Percentiles rank a stretch among this genome's conserved stretches.
phyloP scores from a whole-genome alignment of 1,284 basidiomycete species.

The Leccinum subatratum region DNA sequence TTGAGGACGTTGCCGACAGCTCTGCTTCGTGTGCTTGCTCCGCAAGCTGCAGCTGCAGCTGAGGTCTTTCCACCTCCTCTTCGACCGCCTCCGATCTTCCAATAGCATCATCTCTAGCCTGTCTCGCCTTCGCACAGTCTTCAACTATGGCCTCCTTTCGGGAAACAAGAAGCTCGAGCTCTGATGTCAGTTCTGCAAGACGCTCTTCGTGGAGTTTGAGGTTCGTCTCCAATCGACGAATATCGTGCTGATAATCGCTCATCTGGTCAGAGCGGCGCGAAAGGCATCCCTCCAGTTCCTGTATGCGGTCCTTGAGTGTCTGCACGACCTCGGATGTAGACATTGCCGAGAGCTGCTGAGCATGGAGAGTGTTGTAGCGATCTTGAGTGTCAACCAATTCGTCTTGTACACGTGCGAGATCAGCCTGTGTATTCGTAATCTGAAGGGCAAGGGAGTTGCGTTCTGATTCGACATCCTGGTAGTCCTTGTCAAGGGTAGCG shows the following conservation, averaged over 20 bases:
- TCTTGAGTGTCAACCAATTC: constrained; percentile 53
- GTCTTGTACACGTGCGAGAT: constrained; percentile 47
- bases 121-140: constrained; percentile 69
- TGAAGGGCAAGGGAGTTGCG: constrained; percentile 59
- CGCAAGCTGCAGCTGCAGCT: constrained; percentile 35
- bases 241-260: constrained; percentile 69
- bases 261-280: constrained; percentile 63
- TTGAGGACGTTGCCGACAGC: constrained; percentile 19
- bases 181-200: constrained; percentile 58
- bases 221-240: constrained; percentile 67
- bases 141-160: constrained; percentile 76
- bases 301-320: constrained; percentile 56
- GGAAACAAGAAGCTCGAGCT: constrained; percentile 57
- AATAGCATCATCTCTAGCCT: constrained; percentile 60
- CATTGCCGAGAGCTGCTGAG: constrained; percentile 59
- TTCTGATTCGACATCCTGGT: constrained; percentile 55
- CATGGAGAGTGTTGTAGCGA: constrained; percentile 56
- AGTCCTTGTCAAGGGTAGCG: constrained; percentile 37
- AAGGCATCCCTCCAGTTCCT: constrained; percentile 59
- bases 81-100: constrained; percentile 39
- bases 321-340: constrained; percentile 50
- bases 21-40: constrained; percentile 16
- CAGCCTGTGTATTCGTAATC: constrained; percentile 55
- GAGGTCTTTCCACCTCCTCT: constrained; percentile 52
- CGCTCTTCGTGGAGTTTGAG: constrained; percentile 67